phyloP scores from a whole-genome alignment of 2,329 filamentous ascomycete species.

The Colletotrichum sp. region DNA sequence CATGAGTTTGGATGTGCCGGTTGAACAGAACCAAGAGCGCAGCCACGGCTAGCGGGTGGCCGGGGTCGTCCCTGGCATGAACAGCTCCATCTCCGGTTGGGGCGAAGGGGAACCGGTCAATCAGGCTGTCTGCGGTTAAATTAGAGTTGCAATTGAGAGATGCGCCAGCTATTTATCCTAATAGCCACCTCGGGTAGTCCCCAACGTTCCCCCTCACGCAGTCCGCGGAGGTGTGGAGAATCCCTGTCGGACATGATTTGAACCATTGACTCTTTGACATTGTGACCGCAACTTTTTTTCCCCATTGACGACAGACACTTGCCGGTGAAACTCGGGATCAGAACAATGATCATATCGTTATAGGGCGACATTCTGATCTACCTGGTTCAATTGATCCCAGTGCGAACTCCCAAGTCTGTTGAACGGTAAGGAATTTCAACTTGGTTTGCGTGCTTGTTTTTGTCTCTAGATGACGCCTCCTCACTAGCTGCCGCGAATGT shows the following conservation, averaged over 20 bases:
- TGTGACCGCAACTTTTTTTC: background rate
- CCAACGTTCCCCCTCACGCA: conserved; percentile 4
- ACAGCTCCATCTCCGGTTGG: conserved; percentile 4
- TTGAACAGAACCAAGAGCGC: background rate
- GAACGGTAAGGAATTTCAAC: background rate
- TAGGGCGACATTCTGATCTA: background rate
- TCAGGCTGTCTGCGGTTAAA: conserved; percentile 22
- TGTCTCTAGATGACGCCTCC: background rate
- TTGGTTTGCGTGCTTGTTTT: background rate
- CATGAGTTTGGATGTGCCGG: background rate
- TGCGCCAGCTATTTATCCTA: conserved; percentile 15
- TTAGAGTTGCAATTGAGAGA: background rate
- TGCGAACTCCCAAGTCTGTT: background rate
- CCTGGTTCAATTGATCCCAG: background rate
- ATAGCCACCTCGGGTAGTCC: conserved; percentile 16
- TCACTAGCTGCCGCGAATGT: background rate
- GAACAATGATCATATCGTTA: background rate
- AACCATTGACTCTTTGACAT: background rate
- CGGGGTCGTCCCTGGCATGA: background rate
- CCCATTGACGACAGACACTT: no score
- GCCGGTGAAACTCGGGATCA: background rate
- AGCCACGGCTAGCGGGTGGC: conserved; percentile 1
- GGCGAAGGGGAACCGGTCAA: conserved; percentile 2
- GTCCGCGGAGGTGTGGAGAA: conserved; percentile 13
- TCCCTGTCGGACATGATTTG: background rate